Base-by-base conservation (phyloP, 257 asterid genomes). In the Fraxinus excelsior region DNA sequence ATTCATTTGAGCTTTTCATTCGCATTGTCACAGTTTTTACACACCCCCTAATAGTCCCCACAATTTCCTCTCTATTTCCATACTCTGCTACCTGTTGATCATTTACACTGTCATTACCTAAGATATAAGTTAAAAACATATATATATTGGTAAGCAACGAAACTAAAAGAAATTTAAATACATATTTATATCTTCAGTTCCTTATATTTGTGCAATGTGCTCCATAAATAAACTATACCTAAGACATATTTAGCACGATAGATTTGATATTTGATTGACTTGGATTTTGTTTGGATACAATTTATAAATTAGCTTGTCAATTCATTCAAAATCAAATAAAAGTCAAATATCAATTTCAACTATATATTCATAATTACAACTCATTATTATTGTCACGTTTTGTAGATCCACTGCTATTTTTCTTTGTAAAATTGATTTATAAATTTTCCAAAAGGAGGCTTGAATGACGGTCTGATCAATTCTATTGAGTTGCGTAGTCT, bases 11-110 rank as follows among this genome's bases (percentile, higher is more conserved):
- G 28, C 71, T 74, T 72, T 60, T 86, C 60, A 79, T 82, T 65
- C 91, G 90, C 79, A 62, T 83, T 34, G 94, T 86, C 58, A 93
- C 96, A 5, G 89, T 85, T 80, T 90, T 93, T 34, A 91, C 78
- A 80, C 93, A 85, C 2, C 97, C 94, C 78, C 97, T 85, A 21
- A 93, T 84, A 25, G 88, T 89, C 31, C 98, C 98, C 49, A 86
- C 96, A 0, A 90, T 77, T 77, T 91, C 92, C 84, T 82, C 75
- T 66, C 72, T 82, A 19, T 80, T 18, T 13, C 90, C 94, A 74
- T 79, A 86, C 58, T 91, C 94, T 6, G 87, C 93, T 7, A 92
- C 93, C 97, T 92, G 79, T 72, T 34, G 29, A 77, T 65, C 56
- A 58, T 35, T 37, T 60, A 35, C 65, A 79, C 16, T 12, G 32